These are phyloP conservation scores for Ceratocystis lukuohia DNA, from an alignment of 2,329 filamentous ascomycete species.

Conservation along the genomic window DNA sequence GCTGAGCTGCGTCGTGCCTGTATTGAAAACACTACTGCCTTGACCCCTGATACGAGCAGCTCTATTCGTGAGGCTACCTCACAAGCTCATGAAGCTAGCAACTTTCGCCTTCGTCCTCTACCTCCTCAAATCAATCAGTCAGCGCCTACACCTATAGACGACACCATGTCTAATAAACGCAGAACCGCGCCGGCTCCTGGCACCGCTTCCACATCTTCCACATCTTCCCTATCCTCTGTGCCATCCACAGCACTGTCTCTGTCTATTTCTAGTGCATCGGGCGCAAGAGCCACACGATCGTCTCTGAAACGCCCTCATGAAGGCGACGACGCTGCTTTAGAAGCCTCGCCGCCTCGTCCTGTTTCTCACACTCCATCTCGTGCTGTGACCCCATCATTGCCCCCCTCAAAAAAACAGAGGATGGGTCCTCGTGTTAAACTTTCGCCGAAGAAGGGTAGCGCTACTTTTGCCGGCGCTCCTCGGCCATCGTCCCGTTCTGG, in stretches of 20 bases:
- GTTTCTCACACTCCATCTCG: slow-evolving; percentile 41
- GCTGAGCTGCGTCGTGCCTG: slow-evolving; percentile 16
- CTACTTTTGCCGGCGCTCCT: slow-evolving; percentile 55
- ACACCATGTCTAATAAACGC: slow-evolving; percentile 13
- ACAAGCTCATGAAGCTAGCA: background rate
- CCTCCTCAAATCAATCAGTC: slow-evolving; percentile 1
- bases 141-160: background rate
- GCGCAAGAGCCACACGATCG: slow-evolving; percentile 24
- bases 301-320: slow-evolving; percentile 42
- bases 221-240: slow-evolving; percentile 6
- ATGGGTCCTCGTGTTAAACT: slow-evolving; percentile 52
- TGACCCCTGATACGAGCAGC: slow-evolving; percentile 28
- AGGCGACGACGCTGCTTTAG: slow-evolving; percentile 35
- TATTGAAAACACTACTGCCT: slow-evolving; percentile 24
- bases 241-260: slow-evolving; percentile 4
- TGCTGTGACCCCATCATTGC: slow-evolving; percentile 44
- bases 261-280: slow-evolving; percentile 2
- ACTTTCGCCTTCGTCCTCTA: slow-evolving; percentile 14
- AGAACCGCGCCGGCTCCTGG: background rate
- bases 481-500: slow-evolving; percentile 37
- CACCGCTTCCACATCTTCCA: slow-evolving; percentile 3
- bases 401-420: slow-evolving; percentile 46
- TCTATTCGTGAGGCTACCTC: slow-evolving; percentile 25
- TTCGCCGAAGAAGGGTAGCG: slow-evolving; percentile 66
- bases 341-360: slow-evolving; percentile 38